A percentile compares a stretch with the other conserved stretches of the same genome.
These are phyloP conservation scores for Senna tora DNA, from an alignment of 306 rosid species.

Conservation along the genomic window DNA sequence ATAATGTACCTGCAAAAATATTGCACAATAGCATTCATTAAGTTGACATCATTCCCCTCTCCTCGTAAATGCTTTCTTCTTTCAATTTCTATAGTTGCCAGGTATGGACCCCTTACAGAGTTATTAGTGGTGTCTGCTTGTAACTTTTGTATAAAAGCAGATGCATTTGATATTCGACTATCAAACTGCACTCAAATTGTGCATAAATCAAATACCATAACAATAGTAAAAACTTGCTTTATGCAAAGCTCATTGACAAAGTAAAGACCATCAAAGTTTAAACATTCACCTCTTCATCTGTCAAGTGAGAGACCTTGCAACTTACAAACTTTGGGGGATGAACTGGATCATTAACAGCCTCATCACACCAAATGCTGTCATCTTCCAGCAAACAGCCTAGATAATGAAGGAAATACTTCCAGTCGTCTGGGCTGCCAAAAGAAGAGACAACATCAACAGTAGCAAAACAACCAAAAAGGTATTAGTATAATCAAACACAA, in stretches of 20 bases:
- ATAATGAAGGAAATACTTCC: constrained; percentile 94
- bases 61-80: constrained; percentile 75
- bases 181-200: constrained; percentile 74
- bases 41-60: constrained; percentile 60
- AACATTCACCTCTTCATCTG: constrained; percentile 70
- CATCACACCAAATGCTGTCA: constrained; percentile 70
- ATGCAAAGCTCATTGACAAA: constrained; percentile 27
- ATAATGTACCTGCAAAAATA: constrained; percentile 68
- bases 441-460: constrained; percentile 45
- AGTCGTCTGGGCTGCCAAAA: constrained; percentile 95
- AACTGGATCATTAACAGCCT: constrained; percentile 56
- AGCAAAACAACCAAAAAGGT: constrained; percentile 21
- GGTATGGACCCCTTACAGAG: constrained; percentile 71
- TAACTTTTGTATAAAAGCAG: constrained; percentile 63
- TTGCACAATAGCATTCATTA: constrained; percentile 66
- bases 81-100: constrained; percentile 90
- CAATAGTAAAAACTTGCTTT: constrained; percentile 9
- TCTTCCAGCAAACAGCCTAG: constrained; percentile 95
- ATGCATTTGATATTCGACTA: constrained; percentile 72
- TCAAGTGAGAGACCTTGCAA: constrained; percentile 75
- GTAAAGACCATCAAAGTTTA: constrained; percentile 28
- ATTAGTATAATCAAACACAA: neutral
- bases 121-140: constrained; percentile 51
- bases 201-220: constrained; percentile 37
- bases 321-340: constrained; percentile 58